Evolutionary conservation across 768 basidiomycete genomes (phyloP), one percentile per base, ranked within the genome.

Genomic region (Chiua virens): DNA sequence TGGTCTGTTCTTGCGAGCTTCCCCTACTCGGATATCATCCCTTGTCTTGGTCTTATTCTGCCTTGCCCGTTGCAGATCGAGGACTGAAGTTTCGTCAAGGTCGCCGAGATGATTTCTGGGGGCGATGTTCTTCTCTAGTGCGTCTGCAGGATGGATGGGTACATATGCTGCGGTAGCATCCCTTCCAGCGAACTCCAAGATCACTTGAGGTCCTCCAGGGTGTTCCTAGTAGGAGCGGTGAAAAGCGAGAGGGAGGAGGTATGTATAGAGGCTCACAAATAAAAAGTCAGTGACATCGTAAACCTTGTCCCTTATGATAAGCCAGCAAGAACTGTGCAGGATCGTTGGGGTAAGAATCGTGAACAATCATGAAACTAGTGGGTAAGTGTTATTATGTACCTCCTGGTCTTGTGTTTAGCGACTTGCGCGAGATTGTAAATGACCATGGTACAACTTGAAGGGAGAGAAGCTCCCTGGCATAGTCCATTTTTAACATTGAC

Each of bases 221-320:
- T 91, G 89, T 43, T 85, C 79, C 84, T 87, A 56, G n/a, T n/a
- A n/a, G 23, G 56, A 32, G 45, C 14, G 9, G 40, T 61, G 47
- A 56, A 17, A 38, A 14, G 17, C 1, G 23, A 27, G 3, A 3
- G 15, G 15, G 8, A 32, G 21, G 3, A 8, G 11, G 22, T n/a
- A 30, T 5, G 8, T 27, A 6, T n/a, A 8, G 39, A 21, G 18
- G 62, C 75, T 32, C 52, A 86, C 88, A 46, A 79, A 71, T 35
- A 91, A 71, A 67, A 92, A 89, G 34, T 86, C 85, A 7, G 89
- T 89, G 45, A 91, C 87, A 72, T 92, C 89, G 71, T 92, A 92
- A n/a, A 92, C 90, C 47, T 80, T 75, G 68, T 85, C 80, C 45
- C 78, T 75, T 56, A 93, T 87, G 62, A 92, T 83, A 56, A 93